phyloP scores from a whole-genome alignment of 768 basidiomycete genomes.

The Naganishia vishniacii region DNA sequence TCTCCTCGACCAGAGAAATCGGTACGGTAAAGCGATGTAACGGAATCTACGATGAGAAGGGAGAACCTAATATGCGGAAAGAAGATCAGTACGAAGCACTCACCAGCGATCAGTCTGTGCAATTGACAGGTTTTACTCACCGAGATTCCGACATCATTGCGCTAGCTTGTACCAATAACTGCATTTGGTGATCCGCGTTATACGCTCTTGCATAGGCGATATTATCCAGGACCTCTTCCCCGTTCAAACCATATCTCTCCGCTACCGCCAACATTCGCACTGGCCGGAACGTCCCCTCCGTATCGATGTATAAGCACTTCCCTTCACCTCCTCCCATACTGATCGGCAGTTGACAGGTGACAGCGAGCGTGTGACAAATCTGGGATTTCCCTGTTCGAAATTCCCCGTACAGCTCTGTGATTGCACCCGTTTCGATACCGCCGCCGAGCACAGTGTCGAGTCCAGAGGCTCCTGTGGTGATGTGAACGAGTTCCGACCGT shows the following conservation, averaged over 20 bases:
- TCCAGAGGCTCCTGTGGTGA: conserved; percentile 93
- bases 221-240: conserved; percentile 96
- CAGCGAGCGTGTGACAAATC: conserved; percentile 93
- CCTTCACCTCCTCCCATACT: conserved; percentile 99
- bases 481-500: conserved; percentile 87
- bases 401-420: conserved; percentile 97
- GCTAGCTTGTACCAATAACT: conserved; percentile 81
- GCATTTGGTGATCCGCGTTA: conserved; percentile 94
- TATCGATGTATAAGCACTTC: conserved; percentile 98
- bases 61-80: conserved; percentile 64
- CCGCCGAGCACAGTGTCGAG: conserved; percentile 92
- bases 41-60: conserved; percentile 90
- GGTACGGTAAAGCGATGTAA: conserved; percentile 88
- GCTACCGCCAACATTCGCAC: conserved; percentile 89
- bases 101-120: too few relatives aligned
- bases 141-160: conserved; percentile 99
- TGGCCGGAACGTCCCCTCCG: conserved; percentile 97
- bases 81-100: too few relatives aligned
- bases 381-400: conserved; percentile 98
- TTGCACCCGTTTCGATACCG: conserved; percentile 95
- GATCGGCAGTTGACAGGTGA: conserved; percentile 85
- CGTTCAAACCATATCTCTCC: conserved; percentile 91
- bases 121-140: too few relatives aligned
- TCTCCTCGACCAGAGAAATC: conserved; percentile 95
- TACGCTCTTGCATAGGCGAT: conserved; percentile 97